A percentile compares a stretch with the other conserved stretches of the same genome.
Evolutionary conservation across 164 flowering plant genomes (phyloP).

Genomic region (Kingdonia uniflora): DNA sequence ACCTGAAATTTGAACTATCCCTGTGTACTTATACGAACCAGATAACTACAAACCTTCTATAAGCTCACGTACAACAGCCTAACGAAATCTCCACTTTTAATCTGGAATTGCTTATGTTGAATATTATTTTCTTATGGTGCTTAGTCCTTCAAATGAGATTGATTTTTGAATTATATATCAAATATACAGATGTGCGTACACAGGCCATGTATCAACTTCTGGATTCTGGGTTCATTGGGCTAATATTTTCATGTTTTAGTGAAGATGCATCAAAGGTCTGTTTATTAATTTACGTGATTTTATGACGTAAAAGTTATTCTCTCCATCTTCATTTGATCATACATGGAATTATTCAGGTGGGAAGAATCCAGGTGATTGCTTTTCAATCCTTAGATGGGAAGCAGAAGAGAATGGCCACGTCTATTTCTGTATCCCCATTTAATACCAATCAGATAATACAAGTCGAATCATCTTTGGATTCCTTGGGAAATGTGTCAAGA

Average conservation of each 20-base stretch:
- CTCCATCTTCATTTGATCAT: background rate
- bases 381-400: slow-evolving; percentile 95
- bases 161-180: slow-evolving; percentile 7
- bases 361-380: slow-evolving; percentile 94
- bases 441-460: slow-evolving; percentile 45
- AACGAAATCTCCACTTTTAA: too few relatives aligned
- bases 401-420: slow-evolving; percentile 36
- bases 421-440: slow-evolving; percentile 42
- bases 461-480: slow-evolving; percentile 59
- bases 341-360: slow-evolving; percentile 41
- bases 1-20: too few relatives aligned
- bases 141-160: background rate
- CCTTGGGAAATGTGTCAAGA: slow-evolving; percentile 34
- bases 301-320: slow-evolving; percentile 2
- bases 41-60: too few relatives aligned
- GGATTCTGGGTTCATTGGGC: slow-evolving; percentile 94
- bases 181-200: slow-evolving; percentile 82
- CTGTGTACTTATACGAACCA: too few relatives aligned
- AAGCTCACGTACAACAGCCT: too few relatives aligned
- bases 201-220: slow-evolving; percentile 97
- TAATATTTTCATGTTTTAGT: slow-evolving; percentile 96
- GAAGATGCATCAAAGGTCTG: slow-evolving; percentile 87
- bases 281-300: background rate
- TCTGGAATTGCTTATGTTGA: too few relatives aligned
- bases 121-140: background rate